A percentile compares a stretch with the other conserved stretches of the same genome.
phyloP scores from a whole-genome alignment of 2,329 filamentous ascomycete species.

The Ceratocystis smalleyi region DNA sequence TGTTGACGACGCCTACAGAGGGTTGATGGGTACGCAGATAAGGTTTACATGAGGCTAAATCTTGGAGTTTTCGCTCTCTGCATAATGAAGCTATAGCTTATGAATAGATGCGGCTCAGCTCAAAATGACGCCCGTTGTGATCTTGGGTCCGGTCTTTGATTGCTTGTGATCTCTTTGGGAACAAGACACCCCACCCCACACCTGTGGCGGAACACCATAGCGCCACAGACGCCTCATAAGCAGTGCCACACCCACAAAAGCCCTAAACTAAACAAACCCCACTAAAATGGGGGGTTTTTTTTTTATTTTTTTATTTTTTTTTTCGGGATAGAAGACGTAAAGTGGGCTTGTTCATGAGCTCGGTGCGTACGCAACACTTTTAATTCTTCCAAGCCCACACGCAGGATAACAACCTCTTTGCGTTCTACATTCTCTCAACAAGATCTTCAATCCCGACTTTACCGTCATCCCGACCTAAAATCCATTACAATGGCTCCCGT shows the following conservation, averaged over 20 bases:
- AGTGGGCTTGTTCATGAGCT: conserved; percentile 8
- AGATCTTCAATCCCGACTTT: conserved; percentile 17
- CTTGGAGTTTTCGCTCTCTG: not conserved
- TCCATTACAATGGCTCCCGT: conserved; percentile 69
- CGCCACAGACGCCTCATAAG: not conserved
- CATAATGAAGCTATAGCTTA: not conserved
- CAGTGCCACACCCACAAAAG: conserved; percentile 16
- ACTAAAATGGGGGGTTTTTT: conserved; percentile 4
- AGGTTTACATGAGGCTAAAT: conserved; percentile 1
- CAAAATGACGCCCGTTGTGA: not conserved
- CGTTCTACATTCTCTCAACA: conserved; percentile 25
- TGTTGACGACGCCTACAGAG: conserved; percentile 64
- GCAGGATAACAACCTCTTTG: conserved; percentile 73
- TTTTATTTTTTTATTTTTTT: not conserved
- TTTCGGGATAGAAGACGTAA: not conserved
- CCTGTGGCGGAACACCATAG: not conserved
- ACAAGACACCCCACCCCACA: not conserved
- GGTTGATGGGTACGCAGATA: conserved; percentile 38
- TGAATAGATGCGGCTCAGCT: not conserved
- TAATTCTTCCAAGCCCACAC: conserved; percentile 30
- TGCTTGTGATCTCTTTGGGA: not conserved
- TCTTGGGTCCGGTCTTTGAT: not conserved
- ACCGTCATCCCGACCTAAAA: conserved; percentile 17
- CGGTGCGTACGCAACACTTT: not conserved
- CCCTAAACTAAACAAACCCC: conserved; percentile 2